These are phyloP conservation scores for Houttuynia cordata DNA, from an alignment of 164 flowering plant genomes.

Conservation along the genomic window DNA sequence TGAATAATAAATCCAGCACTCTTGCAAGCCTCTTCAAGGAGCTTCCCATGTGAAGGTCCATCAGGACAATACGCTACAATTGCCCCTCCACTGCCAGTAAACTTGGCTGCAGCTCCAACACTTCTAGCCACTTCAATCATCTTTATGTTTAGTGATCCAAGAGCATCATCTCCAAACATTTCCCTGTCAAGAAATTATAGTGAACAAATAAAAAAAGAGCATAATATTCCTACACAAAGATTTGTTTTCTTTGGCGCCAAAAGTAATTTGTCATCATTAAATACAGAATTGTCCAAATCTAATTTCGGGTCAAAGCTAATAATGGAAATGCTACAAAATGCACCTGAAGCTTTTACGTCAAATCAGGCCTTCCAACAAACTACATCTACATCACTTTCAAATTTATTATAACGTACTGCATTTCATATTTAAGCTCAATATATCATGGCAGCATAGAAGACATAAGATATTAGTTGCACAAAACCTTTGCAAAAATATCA, in stretches of 20 bases:
- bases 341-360: too few relatives aligned
- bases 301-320: too few relatives aligned
- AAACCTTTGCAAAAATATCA: too few relatives aligned
- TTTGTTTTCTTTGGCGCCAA: not conserved
- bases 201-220: not conserved
- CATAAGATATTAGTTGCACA: too few relatives aligned
- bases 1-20: slow-evolving; percentile 54
- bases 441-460: too few relatives aligned
- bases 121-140: slow-evolving; percentile 84
- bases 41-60: slow-evolving; percentile 67
- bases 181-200: slow-evolving; percentile 21
- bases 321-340: too few relatives aligned
- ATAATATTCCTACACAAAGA: not conserved
- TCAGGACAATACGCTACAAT: slow-evolving; percentile 78
- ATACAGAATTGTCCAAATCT: too few relatives aligned
- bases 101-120: slow-evolving; percentile 92
- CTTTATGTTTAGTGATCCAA: slow-evolving; percentile 68
- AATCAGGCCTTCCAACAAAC: too few relatives aligned
- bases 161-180: slow-evolving; percentile 86
- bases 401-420: too few relatives aligned
- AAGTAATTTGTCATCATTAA: too few relatives aligned
- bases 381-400: too few relatives aligned
- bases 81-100: slow-evolving; percentile 97
- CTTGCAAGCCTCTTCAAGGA: slow-evolving; percentile 55
- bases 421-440: too few relatives aligned